Evolutionary conservation across 352 stramenopile genomes (phyloP), one percentile per base, ranked within the genome.

Genomic region (Phytophthora agathidicida): DNA sequence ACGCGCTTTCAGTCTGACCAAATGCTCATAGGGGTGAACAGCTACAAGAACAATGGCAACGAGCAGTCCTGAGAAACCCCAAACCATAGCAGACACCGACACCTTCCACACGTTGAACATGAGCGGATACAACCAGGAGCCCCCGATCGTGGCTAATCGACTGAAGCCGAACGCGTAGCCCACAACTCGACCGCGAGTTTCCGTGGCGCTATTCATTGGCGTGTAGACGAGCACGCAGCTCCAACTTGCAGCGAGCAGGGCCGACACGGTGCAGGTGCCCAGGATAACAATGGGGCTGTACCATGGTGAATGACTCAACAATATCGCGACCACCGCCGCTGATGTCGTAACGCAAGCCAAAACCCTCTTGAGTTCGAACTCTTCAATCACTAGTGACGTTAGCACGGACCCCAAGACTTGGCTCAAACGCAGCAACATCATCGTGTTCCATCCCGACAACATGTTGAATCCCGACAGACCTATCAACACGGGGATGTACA

Each of bases 381-480:
- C 16, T 3, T 70, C 59, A 20, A 70, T 10, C 9, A 70, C 9
- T 8, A 28, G n/a, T 7, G 51, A 48, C 7, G 46, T 41, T 26
- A 66, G 19, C 9, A 70, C 7, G 10, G 43, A 67, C 7, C 65
- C 65, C 4, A 49, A 16, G 1, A 66, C 49, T 47, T 73, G 59
- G 3, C 36, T 42, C 30, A 43, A 20, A 41, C 28, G 24, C 1
- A 69, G 19, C 13, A 61, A 24, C n/a, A 23, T 26, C 26, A 56
- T 61, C 3, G 64, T 62, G 8, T 20, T 44, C 52, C 41, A 69
- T 8, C 24, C 42, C 9, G 37, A 54, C 22, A 52, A 70, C 33
- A 70, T 33, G 26, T 73, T 73, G 43, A 70, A 70, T 9, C 59
- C 52, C 19, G 26, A 62, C 19, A 73, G 46, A 17, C 65, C 66